These are phyloP conservation scores for Leccinum subrobustum DNA, from an alignment of 1,284 basidiomycete species.

Conservation along the genomic window DNA sequence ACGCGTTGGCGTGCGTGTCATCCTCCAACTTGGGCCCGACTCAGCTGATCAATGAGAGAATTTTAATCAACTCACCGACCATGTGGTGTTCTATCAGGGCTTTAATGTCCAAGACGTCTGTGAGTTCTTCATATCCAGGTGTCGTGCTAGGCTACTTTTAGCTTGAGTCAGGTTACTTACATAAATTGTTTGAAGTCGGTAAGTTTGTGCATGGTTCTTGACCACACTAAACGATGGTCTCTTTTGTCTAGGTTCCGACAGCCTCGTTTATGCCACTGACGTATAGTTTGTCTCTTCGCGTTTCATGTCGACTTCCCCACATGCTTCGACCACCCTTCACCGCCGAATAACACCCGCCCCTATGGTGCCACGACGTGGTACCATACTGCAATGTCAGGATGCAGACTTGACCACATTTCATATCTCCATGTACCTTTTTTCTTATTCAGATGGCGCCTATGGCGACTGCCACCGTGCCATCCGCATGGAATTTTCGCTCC, in stretches of 20 bases:
- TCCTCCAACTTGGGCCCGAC: background rate
- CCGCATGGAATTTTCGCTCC: constrained; percentile 3
- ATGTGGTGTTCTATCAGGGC: constrained; percentile 15
- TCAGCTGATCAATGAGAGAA: constrained; percentile 15
- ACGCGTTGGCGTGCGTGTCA: constrained; percentile 14
- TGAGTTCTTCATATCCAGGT: constrained; percentile 7
- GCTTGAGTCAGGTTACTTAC: background rate
- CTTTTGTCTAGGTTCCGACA: constrained; percentile 4
- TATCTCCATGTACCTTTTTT: constrained; percentile 5
- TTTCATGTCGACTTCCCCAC: constrained; percentile 31
- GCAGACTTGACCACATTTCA: constrained; percentile 5
- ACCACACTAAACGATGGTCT: constrained; percentile 12
- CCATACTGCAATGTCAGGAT: background rate
- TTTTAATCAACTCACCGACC: constrained; percentile 19
- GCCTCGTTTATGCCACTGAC: constrained; percentile 18
- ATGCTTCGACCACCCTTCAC: constrained; percentile 23
- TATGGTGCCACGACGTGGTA: constrained; percentile 4
- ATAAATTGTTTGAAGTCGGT: background rate
- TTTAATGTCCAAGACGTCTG: background rate
- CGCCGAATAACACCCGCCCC: constrained; percentile 13
- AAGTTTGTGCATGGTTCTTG: background rate
- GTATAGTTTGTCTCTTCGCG: constrained; percentile 22
- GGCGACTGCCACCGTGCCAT: background rate
- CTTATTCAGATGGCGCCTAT: background rate
- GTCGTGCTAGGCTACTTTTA: background rate